Base-by-base conservation (phyloP, 2,329 filamentous ascomycete species). In the Colletotrichum viniferum region DNA sequence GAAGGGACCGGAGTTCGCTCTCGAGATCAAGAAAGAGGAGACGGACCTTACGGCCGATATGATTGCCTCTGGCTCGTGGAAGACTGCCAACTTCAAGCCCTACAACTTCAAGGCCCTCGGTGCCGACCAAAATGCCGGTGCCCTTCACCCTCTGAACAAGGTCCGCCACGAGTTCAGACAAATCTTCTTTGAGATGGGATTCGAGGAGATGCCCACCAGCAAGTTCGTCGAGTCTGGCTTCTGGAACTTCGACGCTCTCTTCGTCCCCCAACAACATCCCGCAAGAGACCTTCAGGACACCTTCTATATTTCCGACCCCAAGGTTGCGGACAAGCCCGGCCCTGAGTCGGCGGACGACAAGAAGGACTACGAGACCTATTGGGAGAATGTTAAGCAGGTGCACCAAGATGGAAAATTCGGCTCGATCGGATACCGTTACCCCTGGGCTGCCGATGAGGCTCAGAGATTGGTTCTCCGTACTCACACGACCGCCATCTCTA, bases 131-230 rank as follows among this genome's bases (percentile, higher is more conserved):
- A 87, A 89, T 77, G 87, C 91, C 16, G 91, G 92, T 67, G 90
- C 91, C 16, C 85, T 90, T 82, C 94, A 90, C 82, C 92, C 93
- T 82, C 87, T 99, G 79, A 98, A 96, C 87, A 98, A 98, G 89
- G 96, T 98, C 80, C 94, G 97, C 80, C 92, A 95, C 81, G 97
- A 98, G 86, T 98, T 99, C 90, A 91, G 97, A 74, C 94, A 97
- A 83, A 98, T 99, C 83, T 99, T 99, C 92, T 98, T 99, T 87
- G 96, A 98, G 84, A 98, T 98, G 93, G 97, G 96, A 69, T 99
- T 98, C 88, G 93, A 96, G 81, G 97, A 99, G 88, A 98, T 99
- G 97, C 95, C 96, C 16, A 98, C 96, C 65, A 94, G 94, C 86
- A 92, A 95, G 84, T 98, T 93, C 83, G 96, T 98, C 77, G 97